phyloP scores from a whole-genome alignment of 2,329 filamentous ascomycete genomes.

The Hypoxylon sp. region DNA sequence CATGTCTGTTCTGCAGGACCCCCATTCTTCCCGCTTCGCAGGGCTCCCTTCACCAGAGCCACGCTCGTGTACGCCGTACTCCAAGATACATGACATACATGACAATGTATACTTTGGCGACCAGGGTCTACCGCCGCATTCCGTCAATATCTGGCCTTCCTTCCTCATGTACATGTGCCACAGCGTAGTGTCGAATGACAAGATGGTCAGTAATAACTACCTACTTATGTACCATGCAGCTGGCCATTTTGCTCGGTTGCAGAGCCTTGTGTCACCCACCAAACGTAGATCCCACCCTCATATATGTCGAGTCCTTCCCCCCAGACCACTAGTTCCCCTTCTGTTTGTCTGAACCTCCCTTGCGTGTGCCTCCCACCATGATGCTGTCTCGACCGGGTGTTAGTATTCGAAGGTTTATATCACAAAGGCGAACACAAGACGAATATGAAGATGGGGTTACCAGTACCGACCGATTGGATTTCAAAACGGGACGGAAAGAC shows the following conservation, averaged over 20 bases:
- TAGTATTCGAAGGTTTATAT: constrained; percentile 62
- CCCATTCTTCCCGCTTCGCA: constrained; percentile 44
- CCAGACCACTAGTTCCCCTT: constrained; percentile 41
- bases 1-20: constrained; percentile 42
- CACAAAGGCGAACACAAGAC: constrained; percentile 52
- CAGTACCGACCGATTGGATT: constrained; percentile 38
- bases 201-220: constrained; percentile 45
- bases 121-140: constrained; percentile 44
- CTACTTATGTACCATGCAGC: constrained; percentile 39
- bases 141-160: constrained; percentile 47
- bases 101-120: constrained; percentile 26
- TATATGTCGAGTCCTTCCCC: constrained; percentile 52
- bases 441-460: constrained; percentile 48
- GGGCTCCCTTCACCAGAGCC: constrained; percentile 43
- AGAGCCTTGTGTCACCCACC: constrained; percentile 52
- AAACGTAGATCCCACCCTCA: constrained; percentile 38
- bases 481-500: constrained; percentile 45
- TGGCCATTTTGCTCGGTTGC: constrained; percentile 43
- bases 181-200: constrained; percentile 47
- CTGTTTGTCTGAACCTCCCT: constrained; percentile 49
- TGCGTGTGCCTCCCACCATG: constrained; percentile 49
- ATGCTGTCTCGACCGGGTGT: constrained; percentile 60
- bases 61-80: constrained; percentile 45
- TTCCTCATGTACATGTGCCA: constrained; percentile 41
- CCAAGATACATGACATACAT: constrained; percentile 8